These are phyloP conservation scores for Panaeolus papilionaceus DNA, from an alignment of 768 basidiomycete species.

Conservation along the genomic window DNA sequence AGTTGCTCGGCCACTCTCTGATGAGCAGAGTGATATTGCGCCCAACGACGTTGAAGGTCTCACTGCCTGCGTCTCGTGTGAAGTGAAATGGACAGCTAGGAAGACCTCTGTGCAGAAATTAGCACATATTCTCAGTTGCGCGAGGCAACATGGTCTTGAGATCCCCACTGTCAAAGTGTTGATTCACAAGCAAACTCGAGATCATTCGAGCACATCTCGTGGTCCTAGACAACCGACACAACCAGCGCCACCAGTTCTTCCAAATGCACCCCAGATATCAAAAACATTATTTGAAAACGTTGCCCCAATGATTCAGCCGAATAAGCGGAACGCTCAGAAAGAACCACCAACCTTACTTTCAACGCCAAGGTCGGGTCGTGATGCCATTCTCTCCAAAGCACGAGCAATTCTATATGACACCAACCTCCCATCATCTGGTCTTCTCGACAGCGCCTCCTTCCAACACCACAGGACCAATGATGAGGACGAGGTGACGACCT, in stretches of 20 bases:
- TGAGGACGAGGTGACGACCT: conserved; percentile 20
- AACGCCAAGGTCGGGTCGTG: conserved; percentile 53
- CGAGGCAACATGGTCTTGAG: conserved; percentile 60
- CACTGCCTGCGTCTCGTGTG: conserved; percentile 68
- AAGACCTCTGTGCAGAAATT: conserved; percentile 71
- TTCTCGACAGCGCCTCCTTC: not conserved
- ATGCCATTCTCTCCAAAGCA: conserved; percentile 45
- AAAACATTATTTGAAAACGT: conserved; percentile 61
- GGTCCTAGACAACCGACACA: conserved; percentile 17
- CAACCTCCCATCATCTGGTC: not conserved
- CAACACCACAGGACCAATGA: not conserved
- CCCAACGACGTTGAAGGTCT: conserved; percentile 54
- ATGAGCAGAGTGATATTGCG: conserved; percentile 40
- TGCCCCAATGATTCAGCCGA: conserved; percentile 51
- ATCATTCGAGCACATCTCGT: not conserved
- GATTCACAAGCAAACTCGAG: conserved; percentile 52
- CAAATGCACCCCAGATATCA: conserved; percentile 25
- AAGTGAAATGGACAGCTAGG: conserved; percentile 68
- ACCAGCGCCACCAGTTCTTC: conserved; percentile 21
- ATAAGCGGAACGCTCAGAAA: conserved; percentile 48
- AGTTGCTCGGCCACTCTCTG: not conserved
- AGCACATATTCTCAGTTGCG: conserved; percentile 71
- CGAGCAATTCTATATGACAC: conserved; percentile 34
- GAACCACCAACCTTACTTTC: conserved; percentile 50
- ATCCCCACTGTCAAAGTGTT: conserved; percentile 61